Conservation (phyloP, 164 flowering plant genomes). For the Liriodendron chinense region DNA sequence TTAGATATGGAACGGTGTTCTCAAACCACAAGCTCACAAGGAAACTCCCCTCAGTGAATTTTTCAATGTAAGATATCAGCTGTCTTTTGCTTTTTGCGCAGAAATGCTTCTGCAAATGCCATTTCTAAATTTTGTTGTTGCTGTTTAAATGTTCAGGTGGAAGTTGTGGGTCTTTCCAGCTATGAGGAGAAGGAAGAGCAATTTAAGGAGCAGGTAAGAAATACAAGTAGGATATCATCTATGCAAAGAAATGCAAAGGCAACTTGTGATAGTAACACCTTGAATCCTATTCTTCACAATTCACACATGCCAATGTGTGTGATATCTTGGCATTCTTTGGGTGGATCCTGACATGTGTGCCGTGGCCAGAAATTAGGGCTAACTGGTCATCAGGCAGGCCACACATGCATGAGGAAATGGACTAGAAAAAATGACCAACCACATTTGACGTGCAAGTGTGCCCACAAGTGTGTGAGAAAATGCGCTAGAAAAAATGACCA, state of each 20-base stretch:
- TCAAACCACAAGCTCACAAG: slow-evolving; percentile 83
- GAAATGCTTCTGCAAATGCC: neutral
- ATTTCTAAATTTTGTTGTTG: neutral
- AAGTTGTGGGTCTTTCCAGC: slow-evolving; percentile 93
- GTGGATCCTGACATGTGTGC: no score
- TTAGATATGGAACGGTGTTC: slow-evolving; percentile 97
- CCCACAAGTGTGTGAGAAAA: no score
- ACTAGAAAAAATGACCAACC: no score
- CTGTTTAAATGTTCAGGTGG: slow-evolving; percentile 52
- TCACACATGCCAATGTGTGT: no score
- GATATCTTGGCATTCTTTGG: no score
- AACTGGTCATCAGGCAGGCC: no score
- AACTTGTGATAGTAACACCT: no score
- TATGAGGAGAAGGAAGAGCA: slow-evolving; percentile 96
- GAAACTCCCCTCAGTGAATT: slow-evolving; percentile 92
- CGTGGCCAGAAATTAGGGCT: no score
- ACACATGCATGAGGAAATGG: no score
- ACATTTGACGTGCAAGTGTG: no score
- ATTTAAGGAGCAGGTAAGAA: slow-evolving; percentile 87
- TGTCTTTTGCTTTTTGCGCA: neutral
- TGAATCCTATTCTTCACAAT: no score
- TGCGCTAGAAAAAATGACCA: no score
- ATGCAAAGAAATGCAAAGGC: neutral
- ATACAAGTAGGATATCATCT: neutral
- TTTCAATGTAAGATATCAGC: slow-evolving; percentile 71